Evolutionary conservation across 768 basidiomycete species (phyloP).

Genomic region (Phanerochaete carnosa): DNA sequence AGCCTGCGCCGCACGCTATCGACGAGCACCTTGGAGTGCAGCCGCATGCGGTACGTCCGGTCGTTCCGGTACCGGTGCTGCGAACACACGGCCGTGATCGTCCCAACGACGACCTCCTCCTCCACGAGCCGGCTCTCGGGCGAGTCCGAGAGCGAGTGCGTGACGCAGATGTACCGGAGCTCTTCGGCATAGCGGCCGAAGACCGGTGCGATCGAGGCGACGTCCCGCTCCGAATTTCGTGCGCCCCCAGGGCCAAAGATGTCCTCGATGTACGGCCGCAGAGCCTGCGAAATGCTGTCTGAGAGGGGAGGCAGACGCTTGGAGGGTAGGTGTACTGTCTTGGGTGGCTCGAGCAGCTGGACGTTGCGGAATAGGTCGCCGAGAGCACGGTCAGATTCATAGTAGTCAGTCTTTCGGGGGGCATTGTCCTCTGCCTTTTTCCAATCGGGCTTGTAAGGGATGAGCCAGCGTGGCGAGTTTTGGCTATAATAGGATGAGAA

Average conservation of each 20-base stretch:
- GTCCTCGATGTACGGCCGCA: conserved; percentile 18
- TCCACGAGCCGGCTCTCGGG: conserved; percentile 58
- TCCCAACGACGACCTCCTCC: conserved; percentile 72
- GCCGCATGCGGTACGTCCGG: conserved; percentile 59
- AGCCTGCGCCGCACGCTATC: conserved; percentile 43
- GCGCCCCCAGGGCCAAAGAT: conserved; percentile 16
- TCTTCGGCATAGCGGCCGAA: conserved; percentile 60
- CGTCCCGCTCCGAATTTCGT: conserved; percentile 16
- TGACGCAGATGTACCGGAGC: conserved; percentile 64
- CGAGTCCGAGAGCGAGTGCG: conserved; percentile 59
- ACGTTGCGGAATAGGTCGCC: conserved; percentile 71
- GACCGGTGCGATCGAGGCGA: conserved; percentile 31
- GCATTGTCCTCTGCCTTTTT: conserved; percentile 40
- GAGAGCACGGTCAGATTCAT: conserved; percentile 65
- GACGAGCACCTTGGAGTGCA: conserved; percentile 52
- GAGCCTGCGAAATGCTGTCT: conserved; percentile 22
- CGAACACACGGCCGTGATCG: conserved; percentile 67
- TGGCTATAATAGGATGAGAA: conserved; percentile 1
- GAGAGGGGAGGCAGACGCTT: conserved; percentile 10
- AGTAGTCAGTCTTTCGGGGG: conserved; percentile 62
- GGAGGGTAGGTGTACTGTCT: conserved; percentile 1
- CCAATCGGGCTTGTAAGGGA: conserved; percentile 79
- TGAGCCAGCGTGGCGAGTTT: conserved; percentile 49
- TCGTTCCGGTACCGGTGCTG: conserved; percentile 59
- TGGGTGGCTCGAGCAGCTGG: conserved; percentile 13